A percentile compares a stretch with the other conserved stretches of the same genome.
Conservation (phyloP, 306 rosid genomes). For the Rosa rugosa region DNA sequence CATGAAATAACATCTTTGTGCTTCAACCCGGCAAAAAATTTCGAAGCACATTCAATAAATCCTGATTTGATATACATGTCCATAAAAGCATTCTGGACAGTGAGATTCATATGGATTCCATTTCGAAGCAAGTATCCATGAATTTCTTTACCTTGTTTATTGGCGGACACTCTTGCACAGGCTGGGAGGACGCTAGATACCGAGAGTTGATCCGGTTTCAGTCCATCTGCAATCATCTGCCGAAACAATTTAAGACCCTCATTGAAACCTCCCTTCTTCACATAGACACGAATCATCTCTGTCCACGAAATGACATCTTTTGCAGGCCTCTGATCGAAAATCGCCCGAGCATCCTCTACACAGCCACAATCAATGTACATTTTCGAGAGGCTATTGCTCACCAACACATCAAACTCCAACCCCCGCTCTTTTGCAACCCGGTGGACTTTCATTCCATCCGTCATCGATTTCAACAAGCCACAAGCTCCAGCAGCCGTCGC, state of each 20-base stretch:
- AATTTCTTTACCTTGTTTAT: slow-evolving; percentile 61
- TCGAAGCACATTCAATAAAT: slow-evolving; percentile 43
- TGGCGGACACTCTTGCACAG: slow-evolving; percentile 60
- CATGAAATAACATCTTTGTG: slow-evolving; percentile 55
- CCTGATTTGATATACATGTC: slow-evolving; percentile 80
- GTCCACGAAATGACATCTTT: slow-evolving; percentile 72
- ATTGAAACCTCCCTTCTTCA: slow-evolving; percentile 59
- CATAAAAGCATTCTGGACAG: slow-evolving; percentile 57
- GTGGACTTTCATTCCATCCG: slow-evolving; percentile 47
- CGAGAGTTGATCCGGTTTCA: slow-evolving; percentile 46
- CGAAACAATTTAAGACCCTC: slow-evolving; percentile 61
- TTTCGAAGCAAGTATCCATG: slow-evolving; percentile 65
- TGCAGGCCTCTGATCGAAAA: slow-evolving; percentile 49
- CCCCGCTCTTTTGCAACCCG: slow-evolving; percentile 42
- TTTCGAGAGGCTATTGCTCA: slow-evolving; percentile 61
- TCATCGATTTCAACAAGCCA: slow-evolving; percentile 41
- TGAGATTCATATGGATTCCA: slow-evolving; percentile 38
- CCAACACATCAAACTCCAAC: slow-evolving; percentile 54
- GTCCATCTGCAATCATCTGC: slow-evolving; percentile 49
- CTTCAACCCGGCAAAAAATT: slow-evolving; percentile 44
- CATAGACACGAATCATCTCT: slow-evolving; percentile 42
- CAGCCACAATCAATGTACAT: slow-evolving; percentile 64
- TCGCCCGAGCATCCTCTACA: slow-evolving; percentile 39
- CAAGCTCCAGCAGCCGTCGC: slow-evolving; percentile 53
- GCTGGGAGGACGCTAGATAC: slow-evolving; percentile 65